phyloP scores from a whole-genome alignment of 2,329 filamentous ascomycete species.

The Teratosphaeria pseudoeucalypti region DNA sequence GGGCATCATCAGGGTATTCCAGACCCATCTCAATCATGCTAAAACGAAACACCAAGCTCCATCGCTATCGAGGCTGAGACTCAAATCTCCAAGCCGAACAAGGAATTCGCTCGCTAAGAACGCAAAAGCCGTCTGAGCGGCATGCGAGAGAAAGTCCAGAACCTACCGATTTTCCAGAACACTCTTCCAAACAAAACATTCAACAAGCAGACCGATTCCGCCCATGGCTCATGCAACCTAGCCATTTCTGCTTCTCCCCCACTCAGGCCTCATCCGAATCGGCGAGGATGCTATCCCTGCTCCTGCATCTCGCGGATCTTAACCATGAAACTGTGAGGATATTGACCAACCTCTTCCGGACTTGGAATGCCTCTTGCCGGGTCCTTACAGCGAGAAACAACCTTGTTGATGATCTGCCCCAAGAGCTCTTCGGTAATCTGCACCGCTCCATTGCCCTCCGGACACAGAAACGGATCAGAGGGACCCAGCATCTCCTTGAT shows the following conservation, averaged over 20 bases:
- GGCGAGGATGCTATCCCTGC: slow-evolving; percentile 7
- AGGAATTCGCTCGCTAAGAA: background rate
- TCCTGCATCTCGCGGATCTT: slow-evolving; percentile 37
- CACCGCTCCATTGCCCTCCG: slow-evolving; percentile 39
- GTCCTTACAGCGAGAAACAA: slow-evolving; percentile 49
- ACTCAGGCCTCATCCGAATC: background rate
- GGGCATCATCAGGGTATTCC: background rate
- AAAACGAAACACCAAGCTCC: background rate
- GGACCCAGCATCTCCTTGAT: slow-evolving; percentile 46
- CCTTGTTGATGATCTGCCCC: slow-evolving; percentile 47
- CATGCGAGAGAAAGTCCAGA: background rate
- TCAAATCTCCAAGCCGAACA: background rate
- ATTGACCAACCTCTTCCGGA: slow-evolving; percentile 43
- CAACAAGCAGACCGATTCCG: background rate
- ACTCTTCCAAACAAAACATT: background rate
- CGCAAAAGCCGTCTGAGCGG: background rate
- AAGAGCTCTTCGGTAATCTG: slow-evolving; percentile 49
- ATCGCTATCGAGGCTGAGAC: background rate
- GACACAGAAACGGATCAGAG: slow-evolving; percentile 49
- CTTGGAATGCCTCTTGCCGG: slow-evolving; percentile 41
- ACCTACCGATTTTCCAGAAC: background rate
- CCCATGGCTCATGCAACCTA: background rate
- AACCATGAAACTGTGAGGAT: slow-evolving; percentile 37
- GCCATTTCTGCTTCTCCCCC: background rate
- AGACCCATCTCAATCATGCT: background rate